Base-by-base conservation (phyloP, 768 basidiomycete species). In the Filobasidium floriforme region DNA sequence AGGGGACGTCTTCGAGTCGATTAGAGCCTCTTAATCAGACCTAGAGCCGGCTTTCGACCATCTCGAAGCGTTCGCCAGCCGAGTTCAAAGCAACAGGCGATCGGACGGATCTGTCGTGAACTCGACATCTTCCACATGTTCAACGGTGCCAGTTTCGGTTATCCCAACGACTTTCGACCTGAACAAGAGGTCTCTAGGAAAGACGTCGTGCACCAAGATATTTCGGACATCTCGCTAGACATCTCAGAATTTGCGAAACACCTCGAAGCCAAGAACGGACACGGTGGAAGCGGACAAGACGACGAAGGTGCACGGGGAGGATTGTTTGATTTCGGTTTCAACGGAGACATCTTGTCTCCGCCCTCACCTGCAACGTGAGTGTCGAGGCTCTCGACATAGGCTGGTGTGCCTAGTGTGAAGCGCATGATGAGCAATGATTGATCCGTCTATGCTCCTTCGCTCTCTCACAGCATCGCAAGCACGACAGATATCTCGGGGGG, bases 321-420 rank as follows among this genome's bases (percentile, higher is more conserved):
- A 49, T 49, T 57, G 29, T 57, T 26, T n/a, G 24, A 57, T 15
- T 57, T 57, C 15, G 54, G 54, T 24, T 26, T 26, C 29, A 57
- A 57, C 54, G 54, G 54, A 57, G 54, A 57, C 54, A 28, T 32
- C 54, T 15, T 57, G 54, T 57, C 54, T 57, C 54, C 54, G 5
- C 22, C 54, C 6, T 57, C 54, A 57, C 54, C 54, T 57, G 54
- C 54, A 57, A 57, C 54, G 54, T 57, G 29, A 57, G 54, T 26
- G 7, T 28, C n/a, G 3, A 3, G 32, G 9, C 4, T 37, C 32
- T 37, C 32, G 32, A 37, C 9, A 4, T 37, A 37, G 32, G 32
- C 4, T 9, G 3, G 32, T 57, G 54, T 15, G 24, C 29, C 18
- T 7, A 19, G 7, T 26, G 7, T 22, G 26, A 32, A 49, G 12